A percentile compares a stretch with the other conserved stretches of the same genome.
Conservation (phyloP, 2,329 filamentous ascomycete species). For the Blumeriella jaapii region DNA sequence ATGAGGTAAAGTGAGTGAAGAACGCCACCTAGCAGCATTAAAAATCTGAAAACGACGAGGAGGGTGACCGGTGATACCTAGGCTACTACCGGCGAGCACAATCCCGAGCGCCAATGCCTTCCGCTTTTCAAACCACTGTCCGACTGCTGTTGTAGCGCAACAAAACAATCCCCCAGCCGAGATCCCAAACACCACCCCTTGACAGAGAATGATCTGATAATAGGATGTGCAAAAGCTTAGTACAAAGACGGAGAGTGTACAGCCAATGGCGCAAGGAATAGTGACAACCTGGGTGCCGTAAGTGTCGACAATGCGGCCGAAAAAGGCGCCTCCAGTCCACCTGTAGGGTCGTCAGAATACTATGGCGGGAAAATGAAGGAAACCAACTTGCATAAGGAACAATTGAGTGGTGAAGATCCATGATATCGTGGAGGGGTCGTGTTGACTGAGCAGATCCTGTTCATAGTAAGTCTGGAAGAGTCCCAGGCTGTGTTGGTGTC, state of each 20-base stretch:
- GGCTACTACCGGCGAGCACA: conserved; percentile 34
- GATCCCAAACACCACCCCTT: conserved; percentile 34
- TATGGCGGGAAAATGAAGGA: not conserved
- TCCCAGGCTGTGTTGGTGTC: conserved; percentile 28
- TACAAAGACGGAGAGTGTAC: conserved; percentile 53
- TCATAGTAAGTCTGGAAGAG: conserved; percentile 49
- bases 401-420: conserved; percentile 47
- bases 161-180: conserved; percentile 35
- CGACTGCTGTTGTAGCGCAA: conserved; percentile 29
- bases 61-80: too few relatives aligned
- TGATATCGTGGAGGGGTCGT: conserved; percentile 41
- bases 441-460: conserved; percentile 32
- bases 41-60: not conserved
- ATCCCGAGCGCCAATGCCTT: conserved; percentile 37
- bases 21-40: conserved; percentile 28
- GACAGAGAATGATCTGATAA: conserved; percentile 39
- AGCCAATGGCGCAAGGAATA: conserved; percentile 38
- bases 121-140: conserved; percentile 36
- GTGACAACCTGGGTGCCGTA: conserved; percentile 48
- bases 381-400: conserved; percentile 33
- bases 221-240: conserved; percentile 43
- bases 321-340: conserved; percentile 39
- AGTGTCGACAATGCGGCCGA: conserved; percentile 50
- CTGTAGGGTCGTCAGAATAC: not conserved
- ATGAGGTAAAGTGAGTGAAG: conserved; percentile 47